Evolutionary conservation across 495 filamentous ascomycete species (phyloP).

Genomic region (Cenococcum geophilum): DNA sequence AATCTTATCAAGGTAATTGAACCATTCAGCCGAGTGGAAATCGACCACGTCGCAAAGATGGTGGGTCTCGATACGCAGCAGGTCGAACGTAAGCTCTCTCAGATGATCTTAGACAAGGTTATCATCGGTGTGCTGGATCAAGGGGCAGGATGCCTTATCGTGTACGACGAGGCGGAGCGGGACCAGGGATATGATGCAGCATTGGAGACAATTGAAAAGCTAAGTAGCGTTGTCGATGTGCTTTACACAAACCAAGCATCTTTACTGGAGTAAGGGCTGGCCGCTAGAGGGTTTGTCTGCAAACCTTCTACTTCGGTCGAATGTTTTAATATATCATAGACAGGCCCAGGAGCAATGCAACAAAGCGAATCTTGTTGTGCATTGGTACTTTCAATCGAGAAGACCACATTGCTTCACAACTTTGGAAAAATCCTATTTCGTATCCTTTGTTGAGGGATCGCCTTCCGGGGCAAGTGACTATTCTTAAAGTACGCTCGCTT

Average conservation of each 20-base stretch:
- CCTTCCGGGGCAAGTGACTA: too few relatives aligned
- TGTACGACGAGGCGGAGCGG: constrained; percentile 88
- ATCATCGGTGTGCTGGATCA: constrained; percentile 97
- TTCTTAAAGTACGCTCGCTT: too few relatives aligned
- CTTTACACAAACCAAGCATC: constrained; percentile 97
- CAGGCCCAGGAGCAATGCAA: neutral
- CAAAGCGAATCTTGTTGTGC: too few relatives aligned
- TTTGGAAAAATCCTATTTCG: too few relatives aligned
- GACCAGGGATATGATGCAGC: constrained; percentile 94
- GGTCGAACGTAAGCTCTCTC: constrained; percentile 93
- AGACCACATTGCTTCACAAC: too few relatives aligned
- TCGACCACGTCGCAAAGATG: constrained; percentile 93
- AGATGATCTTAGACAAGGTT: constrained; percentile 99
- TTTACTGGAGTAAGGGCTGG: constrained; percentile 65
- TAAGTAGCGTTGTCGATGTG: constrained; percentile 95
- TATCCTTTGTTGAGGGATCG: too few relatives aligned
- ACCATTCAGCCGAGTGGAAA: constrained; percentile 93
- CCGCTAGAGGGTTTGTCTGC: neutral
- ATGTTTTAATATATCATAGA: constrained; percentile 5
- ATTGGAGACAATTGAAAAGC: constrained; percentile 89
- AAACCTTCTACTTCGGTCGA: neutral
- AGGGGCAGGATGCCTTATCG: constrained; percentile 92
- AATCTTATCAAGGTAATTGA: constrained; percentile 99
- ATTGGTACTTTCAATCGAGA: too few relatives aligned
- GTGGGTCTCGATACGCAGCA: constrained; percentile 93